Evolutionary conservation across 2,329 filamentous ascomycete species (phyloP).

Genomic region (Gaeumannomyces tritici): DNA sequence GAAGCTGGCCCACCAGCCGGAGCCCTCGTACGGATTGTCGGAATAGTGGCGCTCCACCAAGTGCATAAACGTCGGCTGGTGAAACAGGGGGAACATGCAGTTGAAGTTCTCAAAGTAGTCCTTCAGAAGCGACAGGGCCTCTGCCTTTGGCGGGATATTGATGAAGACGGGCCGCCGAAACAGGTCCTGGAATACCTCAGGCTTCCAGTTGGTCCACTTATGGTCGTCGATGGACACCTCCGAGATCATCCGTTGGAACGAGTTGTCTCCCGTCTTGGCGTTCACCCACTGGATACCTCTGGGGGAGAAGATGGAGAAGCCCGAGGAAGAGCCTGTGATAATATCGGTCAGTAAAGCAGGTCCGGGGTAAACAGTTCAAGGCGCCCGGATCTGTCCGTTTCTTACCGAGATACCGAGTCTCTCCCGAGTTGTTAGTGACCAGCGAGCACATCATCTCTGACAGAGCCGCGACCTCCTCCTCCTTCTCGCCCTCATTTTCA

Average conservation of each 20-base stretch:
- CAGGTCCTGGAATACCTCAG: conserved; percentile 90
- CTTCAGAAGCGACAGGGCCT: conserved; percentile 77
- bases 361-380: neutral
- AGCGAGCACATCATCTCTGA: conserved; percentile 99
- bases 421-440: conserved; percentile 88
- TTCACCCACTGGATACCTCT: conserved; percentile 99
- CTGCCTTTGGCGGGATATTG: conserved; percentile 73
- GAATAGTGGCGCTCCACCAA: conserved; percentile 92
- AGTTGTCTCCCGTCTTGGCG: conserved; percentile 89
- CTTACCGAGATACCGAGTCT: conserved; percentile 90
- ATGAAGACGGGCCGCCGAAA: conserved; percentile 81
- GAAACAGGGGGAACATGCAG: conserved; percentile 95
- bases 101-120: conserved; percentile 99
- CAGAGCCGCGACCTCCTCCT: conserved; percentile 72
- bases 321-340: conserved; percentile 74
- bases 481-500: conserved; percentile 33
- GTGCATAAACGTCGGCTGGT: conserved; percentile 98
- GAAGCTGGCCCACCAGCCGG: conserved; percentile 96
- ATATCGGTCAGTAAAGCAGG: neutral
- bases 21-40: conserved; percentile 82
- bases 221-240: conserved; percentile 86
- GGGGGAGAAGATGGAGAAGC: conserved; percentile 97
- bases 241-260: conserved; percentile 91
- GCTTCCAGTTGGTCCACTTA: conserved; percentile 96
- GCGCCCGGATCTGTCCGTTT: neutral